A percentile compares a stretch with the other conserved stretches of the same genome.
Evolutionary conservation across 768 basidiomycete genomes (phyloP).

Genomic region (Epithele typhae): DNA sequence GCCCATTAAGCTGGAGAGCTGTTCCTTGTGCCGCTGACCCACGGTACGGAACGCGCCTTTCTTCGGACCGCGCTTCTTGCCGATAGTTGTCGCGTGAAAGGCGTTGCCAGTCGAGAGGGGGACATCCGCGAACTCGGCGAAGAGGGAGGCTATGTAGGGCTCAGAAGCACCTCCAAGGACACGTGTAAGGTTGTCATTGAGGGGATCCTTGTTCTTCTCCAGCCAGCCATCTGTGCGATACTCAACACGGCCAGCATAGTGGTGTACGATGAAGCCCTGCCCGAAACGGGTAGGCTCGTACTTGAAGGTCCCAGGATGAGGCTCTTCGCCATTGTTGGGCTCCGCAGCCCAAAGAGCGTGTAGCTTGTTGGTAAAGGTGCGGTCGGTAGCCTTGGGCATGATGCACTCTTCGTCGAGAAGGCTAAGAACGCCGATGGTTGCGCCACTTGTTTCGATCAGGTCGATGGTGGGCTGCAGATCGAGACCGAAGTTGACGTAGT

Average conservation of each 20-base stretch:
- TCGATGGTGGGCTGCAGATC: constrained; percentile 98
- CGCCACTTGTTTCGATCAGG: constrained; percentile 79
- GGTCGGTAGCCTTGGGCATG: constrained; percentile 98
- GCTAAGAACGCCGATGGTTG: constrained; percentile 82
- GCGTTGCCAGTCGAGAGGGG: constrained; percentile 32
- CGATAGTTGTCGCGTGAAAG: constrained; percentile 31
- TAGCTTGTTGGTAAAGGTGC: constrained; percentile 92
- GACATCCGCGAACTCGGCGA: constrained; percentile 70
- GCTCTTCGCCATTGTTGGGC: constrained; percentile 36
- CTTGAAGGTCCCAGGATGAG: constrained; percentile 76
- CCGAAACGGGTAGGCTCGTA: constrained; percentile 86
- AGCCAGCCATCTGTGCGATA: constrained; percentile 96
- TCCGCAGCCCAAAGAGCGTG: constrained; percentile 69
- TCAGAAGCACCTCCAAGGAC: constrained; percentile 82
- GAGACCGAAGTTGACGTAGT: constrained; percentile 95
- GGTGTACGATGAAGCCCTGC: constrained; percentile 91
- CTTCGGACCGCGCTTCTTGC: constrained; percentile 76
- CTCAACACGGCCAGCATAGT: constrained; percentile 96
- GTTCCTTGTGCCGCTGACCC: constrained; percentile 93
- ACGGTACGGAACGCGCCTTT: constrained; percentile 97
- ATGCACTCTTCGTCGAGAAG: constrained; percentile 98
- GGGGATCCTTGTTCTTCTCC: constrained; percentile 98
- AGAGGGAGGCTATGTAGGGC: constrained; percentile 76
- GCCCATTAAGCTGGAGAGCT: constrained; percentile 84
- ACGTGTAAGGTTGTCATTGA: constrained; percentile 93